phyloP scores from a whole-genome alignment of 2,329 filamentous ascomycete genomes.

The Colletotrichum caudatum region DNA sequence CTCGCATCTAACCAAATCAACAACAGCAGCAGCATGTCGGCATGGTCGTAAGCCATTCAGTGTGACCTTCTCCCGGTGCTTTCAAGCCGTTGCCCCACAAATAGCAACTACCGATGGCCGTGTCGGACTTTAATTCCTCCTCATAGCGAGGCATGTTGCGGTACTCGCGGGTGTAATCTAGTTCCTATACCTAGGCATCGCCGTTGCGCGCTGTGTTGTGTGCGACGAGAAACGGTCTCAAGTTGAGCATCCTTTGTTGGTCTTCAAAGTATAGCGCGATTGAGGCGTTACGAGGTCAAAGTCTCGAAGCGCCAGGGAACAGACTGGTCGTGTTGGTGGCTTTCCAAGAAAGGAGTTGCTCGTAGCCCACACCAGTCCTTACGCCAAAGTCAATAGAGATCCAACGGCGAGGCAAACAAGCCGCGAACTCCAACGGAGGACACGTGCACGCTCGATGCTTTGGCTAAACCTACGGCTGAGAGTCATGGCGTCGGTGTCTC shows the following conservation, averaged over 20 bases:
- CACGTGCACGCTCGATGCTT: slow-evolving; percentile 29
- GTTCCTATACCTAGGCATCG: not conserved
- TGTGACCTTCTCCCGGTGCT: not conserved
- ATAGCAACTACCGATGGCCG: slow-evolving; percentile 5
- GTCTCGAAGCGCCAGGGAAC: not conserved
- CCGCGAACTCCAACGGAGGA: slow-evolving; percentile 1
- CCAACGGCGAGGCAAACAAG: not conserved
- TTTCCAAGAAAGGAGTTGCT: slow-evolving; percentile 16
- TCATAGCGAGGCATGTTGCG: slow-evolving; percentile 1
- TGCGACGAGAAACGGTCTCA: slow-evolving; percentile 25
- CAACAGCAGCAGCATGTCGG: too few species aligned
- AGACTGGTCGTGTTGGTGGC: slow-evolving; percentile 14
- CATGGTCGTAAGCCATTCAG: too few species aligned
- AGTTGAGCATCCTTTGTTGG: slow-evolving; percentile 28
- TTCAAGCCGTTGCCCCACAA: slow-evolving; percentile 8
- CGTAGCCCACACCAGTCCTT: not conserved
- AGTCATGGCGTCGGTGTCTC: slow-evolving; percentile 20
- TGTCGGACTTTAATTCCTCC: slow-evolving; percentile 3
- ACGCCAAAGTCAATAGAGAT: not conserved
- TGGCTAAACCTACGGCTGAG: not conserved
- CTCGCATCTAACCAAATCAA: too few species aligned
- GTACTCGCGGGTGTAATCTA: slow-evolving; percentile 5
- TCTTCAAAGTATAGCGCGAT: not conserved
- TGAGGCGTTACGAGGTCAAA: not conserved
- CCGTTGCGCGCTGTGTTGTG: not conserved